phyloP scores from a whole-genome alignment of 164 flowering plant genomes.

The Tetracentron sinense region DNA sequence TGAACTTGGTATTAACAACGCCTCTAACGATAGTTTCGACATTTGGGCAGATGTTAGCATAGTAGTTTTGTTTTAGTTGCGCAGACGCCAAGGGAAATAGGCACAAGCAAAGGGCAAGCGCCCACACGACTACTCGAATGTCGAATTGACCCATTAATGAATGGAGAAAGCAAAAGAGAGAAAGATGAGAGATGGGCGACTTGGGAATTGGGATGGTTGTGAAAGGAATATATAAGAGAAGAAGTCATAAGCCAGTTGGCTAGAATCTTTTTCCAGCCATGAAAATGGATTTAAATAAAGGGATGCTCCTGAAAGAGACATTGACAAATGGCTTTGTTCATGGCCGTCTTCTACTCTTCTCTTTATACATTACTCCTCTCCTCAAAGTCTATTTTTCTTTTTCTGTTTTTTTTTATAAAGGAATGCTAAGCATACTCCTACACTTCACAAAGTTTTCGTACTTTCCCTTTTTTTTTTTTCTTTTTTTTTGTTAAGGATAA shows the following conservation, averaged over 20 bases:
- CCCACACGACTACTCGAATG: conserved; percentile 10
- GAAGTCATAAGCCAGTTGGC: conserved; percentile 10
- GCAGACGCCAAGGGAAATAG: conserved; percentile 40
- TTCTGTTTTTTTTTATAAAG: too few species aligned
- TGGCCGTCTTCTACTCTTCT: background rate
- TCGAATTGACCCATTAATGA: conserved; percentile 25
- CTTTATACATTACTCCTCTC: background rate
- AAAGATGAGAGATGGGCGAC: background rate
- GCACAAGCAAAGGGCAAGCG: conserved; percentile 21
- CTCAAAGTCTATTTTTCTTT: background rate
- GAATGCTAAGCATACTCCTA: too few species aligned
- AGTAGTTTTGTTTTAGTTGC: conserved; percentile 51
- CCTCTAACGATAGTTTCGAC: conserved; percentile 65
- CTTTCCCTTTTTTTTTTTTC: too few species aligned
- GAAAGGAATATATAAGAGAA: conserved; percentile 8
- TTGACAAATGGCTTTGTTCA: background rate
- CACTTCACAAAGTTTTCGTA: too few species aligned
- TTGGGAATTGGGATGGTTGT: background rate
- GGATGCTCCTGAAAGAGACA: background rate
- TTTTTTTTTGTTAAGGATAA: too few species aligned
- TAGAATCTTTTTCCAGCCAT: conserved; percentile 8
- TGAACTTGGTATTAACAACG: conserved; percentile 50
- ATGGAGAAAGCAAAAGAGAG: background rate
- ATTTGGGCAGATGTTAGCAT: conserved; percentile 62
- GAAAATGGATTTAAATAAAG: background rate